Conservation (phyloP, 257 asterid species). For the Solanum virginianum region DNA sequence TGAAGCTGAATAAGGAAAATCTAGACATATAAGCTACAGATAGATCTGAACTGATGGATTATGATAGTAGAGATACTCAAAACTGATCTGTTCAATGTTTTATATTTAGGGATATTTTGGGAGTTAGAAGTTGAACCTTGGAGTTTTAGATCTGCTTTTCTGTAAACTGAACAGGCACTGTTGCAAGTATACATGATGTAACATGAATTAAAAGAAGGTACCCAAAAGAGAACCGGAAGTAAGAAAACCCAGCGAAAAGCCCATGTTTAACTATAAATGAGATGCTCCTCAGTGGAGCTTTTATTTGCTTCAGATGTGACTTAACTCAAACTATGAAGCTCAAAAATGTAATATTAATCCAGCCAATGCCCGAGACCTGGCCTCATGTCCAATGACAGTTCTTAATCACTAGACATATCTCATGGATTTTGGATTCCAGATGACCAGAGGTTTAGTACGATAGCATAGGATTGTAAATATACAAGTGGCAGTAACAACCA, state of each 20-base stretch:
- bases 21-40: neutral
- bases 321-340: neutral
- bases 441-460: neutral
- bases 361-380: neutral
- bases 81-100: neutral
- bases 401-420: neutral
- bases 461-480: neutral
- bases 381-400: neutral
- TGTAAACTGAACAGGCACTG: neutral
- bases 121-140: neutral
- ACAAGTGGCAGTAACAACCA: neutral
- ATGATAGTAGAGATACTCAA: neutral
- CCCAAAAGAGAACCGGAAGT: neutral
- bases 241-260: neutral
- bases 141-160: neutral
- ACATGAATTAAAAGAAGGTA: neutral
- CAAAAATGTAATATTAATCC: neutral
- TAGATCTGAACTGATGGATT: neutral
- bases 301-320: neutral
- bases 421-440: neutral
- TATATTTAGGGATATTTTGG: neutral
- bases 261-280: neutral
- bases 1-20: neutral
- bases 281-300: neutral
- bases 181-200: neutral